Evolutionary conservation across 148 eudicot species (phyloP), one percentile per base, ranked within the genome.

Genomic region (Drosera capensis): DNA sequence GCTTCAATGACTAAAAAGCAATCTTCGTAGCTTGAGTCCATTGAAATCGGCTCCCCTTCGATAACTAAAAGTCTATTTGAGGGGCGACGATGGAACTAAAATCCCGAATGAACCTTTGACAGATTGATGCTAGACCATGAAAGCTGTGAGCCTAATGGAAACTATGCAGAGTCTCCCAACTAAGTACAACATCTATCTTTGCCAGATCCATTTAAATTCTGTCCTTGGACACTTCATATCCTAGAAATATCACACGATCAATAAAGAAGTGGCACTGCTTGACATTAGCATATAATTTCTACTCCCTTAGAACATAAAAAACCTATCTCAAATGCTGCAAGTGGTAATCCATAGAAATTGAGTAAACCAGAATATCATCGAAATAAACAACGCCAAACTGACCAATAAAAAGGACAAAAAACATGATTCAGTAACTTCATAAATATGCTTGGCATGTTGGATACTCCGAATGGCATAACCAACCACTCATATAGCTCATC

Each of bases 41-140:
- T 28, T 28, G 5, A 28, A 28, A 28, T 5, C 21, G 5, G 20
- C 11, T 18, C 46, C 21, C 13, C 11, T 19, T 1, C 23, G 4
- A 4, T 2, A n/a, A n/a, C n/a, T n/a, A n/a, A n/a, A 21, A 42
- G 13, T 42, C 46, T 2, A 23, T 42, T 12, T 16, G 17, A 19
- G 46, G 46, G 20, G 46, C 46, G 13, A 42, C 20, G 20, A 42
- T 42, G 5, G 46, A 1, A 20, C 46, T 42, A 20, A 42, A 42
- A 20, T 20, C 2, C 21, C 20, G 17, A 20, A 42, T 42, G 21
- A 42, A 42, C 21, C 21, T 6, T 3, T 20, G 6, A 14, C 20
- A 42, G 20, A 42, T 3, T n/a, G 46, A 42, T 3, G 46, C 46
- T 14, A 42, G 21, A 16, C 31, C 31, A 28, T 28, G 9, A 5